phyloP scores from a whole-genome alignment of 208 protist genomes.

The Trypanosoma caninum region DNA sequence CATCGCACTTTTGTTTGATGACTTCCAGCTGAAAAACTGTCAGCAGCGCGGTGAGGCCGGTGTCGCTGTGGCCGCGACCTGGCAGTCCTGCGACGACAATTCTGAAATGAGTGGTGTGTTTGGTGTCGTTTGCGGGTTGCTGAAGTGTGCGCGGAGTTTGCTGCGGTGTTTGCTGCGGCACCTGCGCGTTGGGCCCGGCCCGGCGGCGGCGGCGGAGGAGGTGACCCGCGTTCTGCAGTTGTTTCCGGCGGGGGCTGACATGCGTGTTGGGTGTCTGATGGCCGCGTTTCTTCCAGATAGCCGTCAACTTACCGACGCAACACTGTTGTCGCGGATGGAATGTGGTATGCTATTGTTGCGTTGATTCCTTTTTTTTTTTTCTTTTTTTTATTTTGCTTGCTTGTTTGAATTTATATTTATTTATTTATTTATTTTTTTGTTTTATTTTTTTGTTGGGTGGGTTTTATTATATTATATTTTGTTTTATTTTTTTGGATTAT shows the following conservation, averaged over 20 bases:
- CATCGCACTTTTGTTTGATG: constrained; percentile 29
- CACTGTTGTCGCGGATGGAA: background rate
- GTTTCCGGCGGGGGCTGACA: background rate
- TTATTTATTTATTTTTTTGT: background rate
- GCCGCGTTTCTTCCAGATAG: background rate
- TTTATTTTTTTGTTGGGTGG: background rate
- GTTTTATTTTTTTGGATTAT: background rate
- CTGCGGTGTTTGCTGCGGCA: constrained; percentile 13
- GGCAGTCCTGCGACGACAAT: no score
- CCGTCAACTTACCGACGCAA: background rate
- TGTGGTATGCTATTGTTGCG: background rate
- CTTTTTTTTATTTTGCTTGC: background rate
- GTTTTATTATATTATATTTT: background rate
- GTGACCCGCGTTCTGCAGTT: constrained; percentile 1
- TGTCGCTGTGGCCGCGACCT: background rate
- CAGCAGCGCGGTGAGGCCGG: background rate
- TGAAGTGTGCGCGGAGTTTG: constrained; percentile 7
- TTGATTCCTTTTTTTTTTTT: constrained; percentile 8
- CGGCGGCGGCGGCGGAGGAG: background rate
- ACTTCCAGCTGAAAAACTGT: background rate
- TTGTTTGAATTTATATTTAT: background rate
- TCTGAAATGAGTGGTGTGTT: background rate
- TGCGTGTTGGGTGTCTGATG: constrained; percentile 1
- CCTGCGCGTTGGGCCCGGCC: background rate
- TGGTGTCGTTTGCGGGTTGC: constrained; percentile 4